These are phyloP conservation scores for Curvularia lunata DNA, from an alignment of 2,329 filamentous ascomycete species.

Conservation along the genomic window DNA sequence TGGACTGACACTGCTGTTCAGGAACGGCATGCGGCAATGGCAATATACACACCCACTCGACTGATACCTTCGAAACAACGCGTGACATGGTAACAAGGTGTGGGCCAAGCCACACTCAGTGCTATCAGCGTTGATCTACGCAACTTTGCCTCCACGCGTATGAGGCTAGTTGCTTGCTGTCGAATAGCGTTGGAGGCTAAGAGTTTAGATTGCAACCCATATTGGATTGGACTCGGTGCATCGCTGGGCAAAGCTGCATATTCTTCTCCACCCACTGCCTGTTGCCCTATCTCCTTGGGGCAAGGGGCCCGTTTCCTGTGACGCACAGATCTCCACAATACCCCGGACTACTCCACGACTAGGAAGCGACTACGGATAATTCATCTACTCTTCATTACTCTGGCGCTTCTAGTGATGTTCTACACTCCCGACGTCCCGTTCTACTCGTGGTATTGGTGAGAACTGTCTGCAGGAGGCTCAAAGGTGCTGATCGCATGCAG, in stretches of 20 bases:
- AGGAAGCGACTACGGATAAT: slow-evolving; percentile 23
- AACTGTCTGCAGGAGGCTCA: slow-evolving; percentile 14
- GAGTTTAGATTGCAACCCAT: slow-evolving; percentile 19
- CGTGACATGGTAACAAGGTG: slow-evolving; percentile 6
- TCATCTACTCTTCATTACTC: slow-evolving; percentile 48
- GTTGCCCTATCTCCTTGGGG: slow-evolving; percentile 34
- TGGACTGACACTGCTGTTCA: not conserved
- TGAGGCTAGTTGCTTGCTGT: slow-evolving; percentile 10
- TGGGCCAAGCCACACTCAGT: not conserved
- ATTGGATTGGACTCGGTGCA: slow-evolving; percentile 28
- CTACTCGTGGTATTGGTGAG: slow-evolving; percentile 34
- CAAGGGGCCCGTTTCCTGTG: slow-evolving; percentile 26
- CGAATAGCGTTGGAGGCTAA: slow-evolving; percentile 16
- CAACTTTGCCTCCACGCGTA: slow-evolving; percentile 14
- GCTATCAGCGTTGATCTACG: slow-evolving; percentile 12
- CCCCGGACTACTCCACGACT: slow-evolving; percentile 44
- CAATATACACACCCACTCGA: not conserved
- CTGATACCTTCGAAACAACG: not conserved
- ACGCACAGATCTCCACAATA: slow-evolving; percentile 42
- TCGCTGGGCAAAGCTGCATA: slow-evolving; percentile 18
- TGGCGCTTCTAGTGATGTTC: slow-evolving; percentile 26
- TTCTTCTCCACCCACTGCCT: slow-evolving; percentile 22
- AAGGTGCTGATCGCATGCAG: slow-evolving; percentile 25
- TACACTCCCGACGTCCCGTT: slow-evolving; percentile 44
- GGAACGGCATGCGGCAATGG: not conserved